phyloP scores from a whole-genome alignment of 495 filamentous ascomycete species.

The Alectoria sarmentosa region DNA sequence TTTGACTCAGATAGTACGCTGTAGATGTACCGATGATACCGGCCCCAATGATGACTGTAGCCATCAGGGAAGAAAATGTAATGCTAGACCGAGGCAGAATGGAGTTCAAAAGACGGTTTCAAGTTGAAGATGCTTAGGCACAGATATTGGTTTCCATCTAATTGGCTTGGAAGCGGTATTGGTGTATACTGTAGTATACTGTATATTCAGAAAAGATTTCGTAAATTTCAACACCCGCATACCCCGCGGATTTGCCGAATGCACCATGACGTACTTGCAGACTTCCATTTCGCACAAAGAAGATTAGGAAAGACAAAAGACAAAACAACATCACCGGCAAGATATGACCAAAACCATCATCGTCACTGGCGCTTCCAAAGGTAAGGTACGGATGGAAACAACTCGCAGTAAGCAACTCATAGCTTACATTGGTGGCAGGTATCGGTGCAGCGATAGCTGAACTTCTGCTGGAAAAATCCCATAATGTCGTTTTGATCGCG shows the following conservation, averaged over 20 bases:
- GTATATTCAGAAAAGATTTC: background rate
- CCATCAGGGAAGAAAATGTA: constrained; percentile 26
- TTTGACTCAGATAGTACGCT: constrained; percentile 64
- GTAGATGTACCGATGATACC: constrained; percentile 77
- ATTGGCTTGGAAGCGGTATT: background rate
- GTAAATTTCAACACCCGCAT: background rate
- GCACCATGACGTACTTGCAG: background rate
- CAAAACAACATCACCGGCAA: background rate
- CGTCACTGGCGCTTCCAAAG: constrained; percentile 56
- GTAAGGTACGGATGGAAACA: constrained; percentile 42
- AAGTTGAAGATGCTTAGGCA: too few species aligned
- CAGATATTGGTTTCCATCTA: background rate
- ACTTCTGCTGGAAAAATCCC: constrained; percentile 55
- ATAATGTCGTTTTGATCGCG: constrained; percentile 72
- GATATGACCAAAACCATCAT: constrained; percentile 48
- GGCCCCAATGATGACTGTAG: constrained; percentile 66
- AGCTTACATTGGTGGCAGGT: constrained; percentile 40
- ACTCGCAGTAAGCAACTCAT: background rate
- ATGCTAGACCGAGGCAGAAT: background rate
- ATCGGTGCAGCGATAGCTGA: constrained; percentile 75
- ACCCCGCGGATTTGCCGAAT: constrained; percentile 13
- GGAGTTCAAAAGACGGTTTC: background rate
- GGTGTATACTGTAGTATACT: too few species aligned
- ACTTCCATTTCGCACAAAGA: background rate
- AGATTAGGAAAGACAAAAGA: background rate